phyloP scores from a whole-genome alignment of 2,329 filamentous ascomycete species.

The Aspergillus tamarii region DNA sequence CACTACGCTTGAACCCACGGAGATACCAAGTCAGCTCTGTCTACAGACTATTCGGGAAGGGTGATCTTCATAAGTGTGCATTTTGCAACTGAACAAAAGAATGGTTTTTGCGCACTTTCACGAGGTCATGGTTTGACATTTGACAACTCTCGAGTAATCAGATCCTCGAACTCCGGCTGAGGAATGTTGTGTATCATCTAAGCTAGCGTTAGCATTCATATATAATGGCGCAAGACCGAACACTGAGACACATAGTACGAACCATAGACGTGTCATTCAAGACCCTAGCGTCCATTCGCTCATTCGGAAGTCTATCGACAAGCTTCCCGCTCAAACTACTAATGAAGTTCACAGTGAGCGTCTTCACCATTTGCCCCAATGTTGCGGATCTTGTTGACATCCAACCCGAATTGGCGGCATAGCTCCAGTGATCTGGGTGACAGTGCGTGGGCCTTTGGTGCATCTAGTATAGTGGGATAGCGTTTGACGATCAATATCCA shows the following conservation, averaged over 20 bases:
- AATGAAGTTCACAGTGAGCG: constrained; percentile 46
- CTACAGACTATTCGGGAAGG: neutral
- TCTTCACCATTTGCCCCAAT: constrained; percentile 28
- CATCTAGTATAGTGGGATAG: constrained; percentile 29
- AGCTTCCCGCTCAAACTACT: constrained; percentile 41
- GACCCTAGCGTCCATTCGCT: constrained; percentile 31
- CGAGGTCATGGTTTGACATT: constrained; percentile 23
- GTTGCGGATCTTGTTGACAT: constrained; percentile 28
- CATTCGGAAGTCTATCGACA: constrained; percentile 40
- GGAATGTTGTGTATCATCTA: constrained; percentile 50
- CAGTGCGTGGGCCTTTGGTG: constrained; percentile 35
- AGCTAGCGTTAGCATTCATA: constrained; percentile 4
- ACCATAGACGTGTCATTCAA: constrained; percentile 41
- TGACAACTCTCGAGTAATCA: constrained; percentile 31
- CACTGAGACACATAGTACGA: neutral
- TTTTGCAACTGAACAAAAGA: constrained; percentile 40
- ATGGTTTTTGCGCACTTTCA: constrained; percentile 25
- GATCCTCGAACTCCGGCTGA: constrained; percentile 46
- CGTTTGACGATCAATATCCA: constrained; percentile 33
- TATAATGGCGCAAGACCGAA: neutral
- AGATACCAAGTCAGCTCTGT: neutral
- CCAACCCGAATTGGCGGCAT: constrained; percentile 31
- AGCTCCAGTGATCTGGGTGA: constrained; percentile 34
- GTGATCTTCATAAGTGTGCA: constrained; percentile 23
- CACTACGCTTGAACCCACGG: constrained; percentile 17